These are phyloP conservation scores for Cephaloascus fragrans DNA, from an alignment of 805 yeast genomes.

Conservation along the genomic window DNA sequence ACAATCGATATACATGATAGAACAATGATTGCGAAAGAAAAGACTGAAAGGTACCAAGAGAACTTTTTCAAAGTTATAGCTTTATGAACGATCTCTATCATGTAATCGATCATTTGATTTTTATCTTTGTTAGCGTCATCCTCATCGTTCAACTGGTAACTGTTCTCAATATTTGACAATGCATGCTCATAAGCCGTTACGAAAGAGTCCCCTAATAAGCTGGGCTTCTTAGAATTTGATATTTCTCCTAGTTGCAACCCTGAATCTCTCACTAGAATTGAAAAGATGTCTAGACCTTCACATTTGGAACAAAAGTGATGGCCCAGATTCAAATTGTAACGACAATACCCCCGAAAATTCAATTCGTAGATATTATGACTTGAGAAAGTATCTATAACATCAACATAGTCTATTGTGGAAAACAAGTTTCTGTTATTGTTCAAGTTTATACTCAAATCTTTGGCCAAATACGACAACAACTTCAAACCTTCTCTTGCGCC, in stretches of 20 bases:
- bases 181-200: slow-evolving; percentile 26
- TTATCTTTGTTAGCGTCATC: not conserved
- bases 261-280: slow-evolving; percentile 39
- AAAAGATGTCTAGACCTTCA: slow-evolving; percentile 36
- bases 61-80: not conserved
- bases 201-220: slow-evolving; percentile 27
- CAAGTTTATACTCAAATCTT: slow-evolving; percentile 25
- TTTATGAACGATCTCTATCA: not conserved
- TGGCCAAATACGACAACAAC: slow-evolving; percentile 33
- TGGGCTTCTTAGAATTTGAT: slow-evolving; percentile 28
- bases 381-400: slow-evolving; percentile 35
- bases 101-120: not conserved
- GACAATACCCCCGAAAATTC: slow-evolving; percentile 41
- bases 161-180: slow-evolving; percentile 11
- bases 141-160: not conserved
- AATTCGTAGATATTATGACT: slow-evolving; percentile 29
- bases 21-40: not conserved
- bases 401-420: slow-evolving; percentile 11
- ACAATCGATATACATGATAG: not conserved
- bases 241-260: slow-evolving; percentile 33
- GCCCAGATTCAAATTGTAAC: slow-evolving; percentile 14
- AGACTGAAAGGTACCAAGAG: not conserved
- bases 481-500: slow-evolving; percentile 30
- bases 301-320: slow-evolving; percentile 21
- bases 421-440: slow-evolving; percentile 9